A percentile compares a stretch with the other conserved stretches of the same genome.
These are phyloP conservation scores for Moniliella sp. DNA, from an alignment of 1,284 basidiomycete genomes.

Conservation along the genomic window DNA sequence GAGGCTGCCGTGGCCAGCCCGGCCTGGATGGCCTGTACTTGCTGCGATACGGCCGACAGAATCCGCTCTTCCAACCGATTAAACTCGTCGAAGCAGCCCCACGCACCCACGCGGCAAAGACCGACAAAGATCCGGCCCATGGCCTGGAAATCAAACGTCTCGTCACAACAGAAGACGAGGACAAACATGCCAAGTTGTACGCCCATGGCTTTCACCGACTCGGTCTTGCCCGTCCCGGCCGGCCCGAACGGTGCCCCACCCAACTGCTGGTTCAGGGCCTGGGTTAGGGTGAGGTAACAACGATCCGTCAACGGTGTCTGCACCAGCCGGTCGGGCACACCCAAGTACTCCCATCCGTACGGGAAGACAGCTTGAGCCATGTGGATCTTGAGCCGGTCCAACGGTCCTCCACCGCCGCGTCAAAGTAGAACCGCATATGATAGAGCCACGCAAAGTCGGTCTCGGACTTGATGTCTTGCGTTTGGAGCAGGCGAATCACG, in stretches of 20 bases:
- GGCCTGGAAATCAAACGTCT: conserved; percentile 97
- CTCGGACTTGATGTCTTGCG: conserved; percentile 45
- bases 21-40: conserved; percentile 94
- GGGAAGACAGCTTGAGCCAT: conserved; percentile 82
- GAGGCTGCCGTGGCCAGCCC: conserved; percentile 59
- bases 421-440: conserved; percentile 94
- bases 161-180: conserved; percentile 95
- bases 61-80: conserved; percentile 95
- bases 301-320: conserved; percentile 95
- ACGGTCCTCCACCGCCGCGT: conserved; percentile 48
- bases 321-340: conserved; percentile 83
- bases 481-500: conserved; percentile 60
- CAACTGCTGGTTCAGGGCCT: conserved; percentile 77
- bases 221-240: conserved; percentile 96
- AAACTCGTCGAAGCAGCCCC: conserved; percentile 38
- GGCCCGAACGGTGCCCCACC: conserved; percentile 95
- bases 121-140: conserved; percentile 99
- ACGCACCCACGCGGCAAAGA: conserved; percentile 92
- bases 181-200: conserved; percentile 93
- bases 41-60: conserved; percentile 89
- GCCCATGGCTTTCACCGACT: conserved; percentile 94
- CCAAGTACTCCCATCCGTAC: conserved; percentile 96
- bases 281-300: conserved; percentile 85
- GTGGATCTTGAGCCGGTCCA: conserved; percentile 50
- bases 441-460: conserved; percentile 78